These are phyloP conservation scores for Paecilomyces sp. DNA, from an alignment of 2,329 filamentous ascomycete genomes.

Conservation along the genomic window DNA sequence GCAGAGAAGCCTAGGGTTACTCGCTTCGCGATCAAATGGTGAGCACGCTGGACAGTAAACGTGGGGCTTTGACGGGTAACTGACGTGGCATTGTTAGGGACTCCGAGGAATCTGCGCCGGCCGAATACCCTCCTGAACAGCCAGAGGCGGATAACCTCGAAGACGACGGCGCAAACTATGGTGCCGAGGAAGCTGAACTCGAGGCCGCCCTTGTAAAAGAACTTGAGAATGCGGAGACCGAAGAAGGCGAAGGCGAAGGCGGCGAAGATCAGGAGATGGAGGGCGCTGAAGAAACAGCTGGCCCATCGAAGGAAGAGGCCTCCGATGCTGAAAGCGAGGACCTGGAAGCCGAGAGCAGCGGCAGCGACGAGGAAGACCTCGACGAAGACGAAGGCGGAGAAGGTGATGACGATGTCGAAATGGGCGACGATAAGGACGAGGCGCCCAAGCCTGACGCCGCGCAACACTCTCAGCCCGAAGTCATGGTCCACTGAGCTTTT, in stretches of 20 bases:
- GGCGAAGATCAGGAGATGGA: slow-evolving; percentile 69
- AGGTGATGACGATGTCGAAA: slow-evolving; percentile 51
- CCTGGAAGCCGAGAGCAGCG: slow-evolving; percentile 68
- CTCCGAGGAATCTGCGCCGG: slow-evolving; percentile 90
- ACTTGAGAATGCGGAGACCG: slow-evolving; percentile 21
- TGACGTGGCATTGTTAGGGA: slow-evolving; percentile 56
- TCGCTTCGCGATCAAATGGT: slow-evolving; percentile 98
- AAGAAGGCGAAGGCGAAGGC: slow-evolving; percentile 37
- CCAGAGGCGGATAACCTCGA: slow-evolving; percentile 83
- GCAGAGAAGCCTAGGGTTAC: slow-evolving; percentile 97
- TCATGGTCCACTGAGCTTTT: slow-evolving; percentile 39
- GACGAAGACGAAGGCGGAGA: slow-evolving; percentile 57
- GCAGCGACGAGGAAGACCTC: slow-evolving; percentile 62
- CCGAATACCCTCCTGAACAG: slow-evolving; percentile 95
- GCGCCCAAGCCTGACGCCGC: slow-evolving; percentile 19
- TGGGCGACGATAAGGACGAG: slow-evolving; percentile 45
- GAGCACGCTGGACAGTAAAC: slow-evolving; percentile 22
- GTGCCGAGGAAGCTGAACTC: slow-evolving; percentile 77
- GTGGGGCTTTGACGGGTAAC: neutral
- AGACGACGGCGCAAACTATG: slow-evolving; percentile 80
- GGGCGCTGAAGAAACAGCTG: slow-evolving; percentile 53
- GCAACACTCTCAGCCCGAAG: slow-evolving; percentile 30
- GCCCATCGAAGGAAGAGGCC: slow-evolving; percentile 49
- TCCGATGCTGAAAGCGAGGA: slow-evolving; percentile 73
- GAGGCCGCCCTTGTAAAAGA: slow-evolving; percentile 54